Percentiles rank a stretch among this genome's conserved stretches.
phyloP scores from a whole-genome alignment of 2,329 filamentous ascomycete genomes.

The Alternaria triticimaculans region DNA sequence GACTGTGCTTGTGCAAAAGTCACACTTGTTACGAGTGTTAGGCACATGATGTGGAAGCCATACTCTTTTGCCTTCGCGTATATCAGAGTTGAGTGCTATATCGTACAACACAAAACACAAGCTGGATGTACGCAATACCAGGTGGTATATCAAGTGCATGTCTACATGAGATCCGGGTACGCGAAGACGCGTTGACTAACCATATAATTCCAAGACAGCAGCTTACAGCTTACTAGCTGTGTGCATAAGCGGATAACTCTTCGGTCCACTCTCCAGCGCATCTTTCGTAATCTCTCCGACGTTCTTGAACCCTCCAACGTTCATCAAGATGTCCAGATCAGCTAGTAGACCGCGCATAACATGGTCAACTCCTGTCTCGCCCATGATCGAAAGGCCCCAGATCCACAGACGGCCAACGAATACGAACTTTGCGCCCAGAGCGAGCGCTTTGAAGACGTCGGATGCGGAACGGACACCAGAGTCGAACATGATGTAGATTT shows the following conservation, averaged over 20 bases:
- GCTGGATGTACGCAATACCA: not conserved
- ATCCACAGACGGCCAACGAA: slow-evolving; percentile 68
- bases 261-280: slow-evolving; percentile 35
- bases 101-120: not conserved
- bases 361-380: slow-evolving; percentile 66
- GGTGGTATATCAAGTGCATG: not conserved
- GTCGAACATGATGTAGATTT: slow-evolving; percentile 65
- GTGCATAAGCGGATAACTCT: slow-evolving; percentile 31
- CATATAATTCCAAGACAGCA: not conserved
- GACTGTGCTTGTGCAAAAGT: not conserved
- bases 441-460: slow-evolving; percentile 67
- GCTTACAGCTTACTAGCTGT: slow-evolving; percentile 33
- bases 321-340: slow-evolving; percentile 68
- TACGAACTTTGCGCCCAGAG: slow-evolving; percentile 67
- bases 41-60: not conserved
- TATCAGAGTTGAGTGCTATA: not conserved
- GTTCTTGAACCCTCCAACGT: slow-evolving; percentile 62
- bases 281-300: slow-evolving; percentile 59
- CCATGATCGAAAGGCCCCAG: slow-evolving; percentile 66
- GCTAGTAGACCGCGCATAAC: slow-evolving; percentile 68
- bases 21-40: not conserved
- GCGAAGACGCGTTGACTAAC: not conserved
- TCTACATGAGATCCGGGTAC: not conserved
- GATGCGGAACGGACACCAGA: slow-evolving; percentile 63
- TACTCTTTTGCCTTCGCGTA: not conserved